These are phyloP conservation scores for Paspalum notatum DNA, from an alignment of 176 grass and related monocot species.

Conservation along the genomic window DNA sequence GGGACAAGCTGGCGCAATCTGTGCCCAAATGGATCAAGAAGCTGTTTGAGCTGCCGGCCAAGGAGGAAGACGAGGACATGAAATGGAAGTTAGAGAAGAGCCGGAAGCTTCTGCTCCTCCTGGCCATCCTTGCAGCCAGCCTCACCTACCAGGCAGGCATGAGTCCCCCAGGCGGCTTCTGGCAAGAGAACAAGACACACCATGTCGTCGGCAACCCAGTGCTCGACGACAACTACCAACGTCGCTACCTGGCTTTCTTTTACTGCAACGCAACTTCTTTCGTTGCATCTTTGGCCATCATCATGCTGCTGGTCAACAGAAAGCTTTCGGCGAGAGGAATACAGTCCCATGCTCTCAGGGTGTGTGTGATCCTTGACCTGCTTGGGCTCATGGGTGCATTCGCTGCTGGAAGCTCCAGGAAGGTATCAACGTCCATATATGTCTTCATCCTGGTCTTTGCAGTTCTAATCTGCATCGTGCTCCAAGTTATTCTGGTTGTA, in stretches of 20 bases:
- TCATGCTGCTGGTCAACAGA: constrained; percentile 53
- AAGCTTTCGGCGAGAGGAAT: constrained; percentile 42
- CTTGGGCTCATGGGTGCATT: constrained; percentile 53
- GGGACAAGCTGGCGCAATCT: too few relatives aligned
- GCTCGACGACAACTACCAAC: constrained; percentile 43
- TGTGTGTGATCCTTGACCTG: constrained; percentile 41
- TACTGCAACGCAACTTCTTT: constrained; percentile 52
- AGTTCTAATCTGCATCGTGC: constrained; percentile 35
- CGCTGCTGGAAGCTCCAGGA: constrained; percentile 44
- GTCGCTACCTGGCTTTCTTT: constrained; percentile 52
- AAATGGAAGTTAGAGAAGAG: constrained; percentile 35
- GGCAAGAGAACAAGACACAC: constrained; percentile 23
- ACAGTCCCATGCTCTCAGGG: constrained; percentile 27
- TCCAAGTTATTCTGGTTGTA: constrained; percentile 32
- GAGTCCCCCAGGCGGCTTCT: constrained; percentile 51
- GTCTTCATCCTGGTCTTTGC: constrained; percentile 37
- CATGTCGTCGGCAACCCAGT: constrained; percentile 39
- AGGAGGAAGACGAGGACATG: not conserved
- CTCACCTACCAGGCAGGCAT: constrained; percentile 58
- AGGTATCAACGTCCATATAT: constrained; percentile 54
- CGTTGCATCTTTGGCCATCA: constrained; percentile 47
- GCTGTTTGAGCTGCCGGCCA: not conserved
- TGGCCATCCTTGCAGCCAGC: constrained; percentile 37
- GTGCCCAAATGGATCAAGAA: constrained; percentile 21
- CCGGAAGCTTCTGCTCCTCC: constrained; percentile 48